These are phyloP conservation scores for Curvularia sp. DNA, from an alignment of 2,329 filamentous ascomycete species.

Conservation along the genomic window DNA sequence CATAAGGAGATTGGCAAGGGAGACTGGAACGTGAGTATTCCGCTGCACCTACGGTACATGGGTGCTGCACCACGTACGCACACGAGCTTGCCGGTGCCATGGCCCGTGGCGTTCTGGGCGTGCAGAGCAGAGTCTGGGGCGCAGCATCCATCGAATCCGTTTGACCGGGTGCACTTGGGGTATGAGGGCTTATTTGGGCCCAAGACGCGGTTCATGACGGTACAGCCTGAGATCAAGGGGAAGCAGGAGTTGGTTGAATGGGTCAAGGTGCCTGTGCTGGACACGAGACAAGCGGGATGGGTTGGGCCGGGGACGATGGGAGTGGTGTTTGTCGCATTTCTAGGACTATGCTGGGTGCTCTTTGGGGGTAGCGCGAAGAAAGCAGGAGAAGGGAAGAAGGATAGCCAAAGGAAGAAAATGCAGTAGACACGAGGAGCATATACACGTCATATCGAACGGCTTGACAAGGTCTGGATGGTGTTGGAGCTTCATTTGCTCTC, in stretches of 20 bases:
- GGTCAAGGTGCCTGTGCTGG: slow-evolving; percentile 54
- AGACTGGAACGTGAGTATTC: slow-evolving; percentile 72
- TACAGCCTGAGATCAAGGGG: slow-evolving; percentile 41
- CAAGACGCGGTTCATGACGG: slow-evolving; percentile 83
- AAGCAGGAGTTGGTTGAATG: slow-evolving; percentile 34
- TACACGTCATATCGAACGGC: neutral
- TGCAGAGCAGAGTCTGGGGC: slow-evolving; percentile 71
- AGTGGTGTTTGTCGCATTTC: slow-evolving; percentile 53
- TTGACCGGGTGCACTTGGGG: slow-evolving; percentile 83
- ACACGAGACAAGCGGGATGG: slow-evolving; percentile 43
- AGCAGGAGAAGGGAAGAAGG: slow-evolving; percentile 8
- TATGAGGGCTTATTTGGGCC: slow-evolving; percentile 82
- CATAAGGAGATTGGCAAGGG: slow-evolving; percentile 28
- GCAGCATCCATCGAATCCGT: slow-evolving; percentile 79
- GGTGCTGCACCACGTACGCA: slow-evolving; percentile 48
- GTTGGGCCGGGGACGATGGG: slow-evolving; percentile 55
- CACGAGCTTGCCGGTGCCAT: slow-evolving; percentile 67
- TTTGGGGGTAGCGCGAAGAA: slow-evolving; percentile 24
- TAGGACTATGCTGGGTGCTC: slow-evolving; percentile 55
- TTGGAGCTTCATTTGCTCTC: slow-evolving; percentile 5
- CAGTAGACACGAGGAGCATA: slow-evolving; percentile 20
- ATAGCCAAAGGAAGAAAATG: slow-evolving; percentile 30
- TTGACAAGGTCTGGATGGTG: neutral
- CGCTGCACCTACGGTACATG: slow-evolving; percentile 86
- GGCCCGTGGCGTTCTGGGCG: slow-evolving; percentile 89